Conservation (phyloP, 2,329 filamentous ascomycete genomes). For the Helotiales sp. region DNA sequence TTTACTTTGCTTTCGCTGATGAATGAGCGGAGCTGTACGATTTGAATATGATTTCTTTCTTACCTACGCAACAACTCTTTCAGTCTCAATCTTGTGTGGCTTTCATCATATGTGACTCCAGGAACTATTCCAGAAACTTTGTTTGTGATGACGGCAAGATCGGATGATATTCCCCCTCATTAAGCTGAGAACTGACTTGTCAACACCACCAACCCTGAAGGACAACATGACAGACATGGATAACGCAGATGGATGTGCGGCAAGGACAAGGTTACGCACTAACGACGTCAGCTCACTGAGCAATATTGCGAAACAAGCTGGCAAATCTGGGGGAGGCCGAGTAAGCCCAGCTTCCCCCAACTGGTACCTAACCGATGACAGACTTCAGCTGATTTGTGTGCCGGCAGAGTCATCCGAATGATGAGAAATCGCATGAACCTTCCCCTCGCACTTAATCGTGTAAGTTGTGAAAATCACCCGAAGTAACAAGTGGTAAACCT, state of each 20-base stretch:
- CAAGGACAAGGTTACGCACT: background rate
- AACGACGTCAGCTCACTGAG: background rate
- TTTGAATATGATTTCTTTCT: background rate
- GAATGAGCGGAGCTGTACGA: conserved; percentile 7
- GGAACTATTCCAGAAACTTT: too few relatives aligned
- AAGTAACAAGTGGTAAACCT: too few relatives aligned
- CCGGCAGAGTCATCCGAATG: background rate
- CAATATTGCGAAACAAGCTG: background rate
- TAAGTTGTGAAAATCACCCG: too few relatives aligned
- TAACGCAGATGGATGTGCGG: too few relatives aligned
- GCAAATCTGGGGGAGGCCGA: background rate
- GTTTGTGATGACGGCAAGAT: background rate
- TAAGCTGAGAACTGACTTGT: background rate
- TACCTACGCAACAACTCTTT: background rate
- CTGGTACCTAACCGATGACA: too few relatives aligned
- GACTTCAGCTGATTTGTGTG: too few relatives aligned
- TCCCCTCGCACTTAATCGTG: too few relatives aligned
- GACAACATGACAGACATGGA: background rate
- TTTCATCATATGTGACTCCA: too few relatives aligned
- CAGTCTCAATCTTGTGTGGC: background rate
- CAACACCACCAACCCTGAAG: background rate
- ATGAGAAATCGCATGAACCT: background rate
- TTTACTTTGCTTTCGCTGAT: background rate
- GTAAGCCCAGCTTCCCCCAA: too few relatives aligned
- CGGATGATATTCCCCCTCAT: background rate